Percentiles rank a stretch among this genome's conserved stretches.
Conservation (phyloP, 306 rosid genomes). For the Lagenaria siceraria region DNA sequence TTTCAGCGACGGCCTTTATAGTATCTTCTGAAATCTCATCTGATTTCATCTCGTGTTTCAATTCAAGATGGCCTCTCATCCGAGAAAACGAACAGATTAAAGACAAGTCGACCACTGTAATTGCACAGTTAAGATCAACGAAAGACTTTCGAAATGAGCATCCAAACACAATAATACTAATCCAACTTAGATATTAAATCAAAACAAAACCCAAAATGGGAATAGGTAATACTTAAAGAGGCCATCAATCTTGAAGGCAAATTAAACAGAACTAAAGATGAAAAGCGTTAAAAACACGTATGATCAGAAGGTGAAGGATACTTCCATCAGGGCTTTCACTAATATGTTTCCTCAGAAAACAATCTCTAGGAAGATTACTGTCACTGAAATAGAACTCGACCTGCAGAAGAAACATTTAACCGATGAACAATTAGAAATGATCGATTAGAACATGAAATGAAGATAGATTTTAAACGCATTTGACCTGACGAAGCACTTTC, state of each 20-base stretch:
- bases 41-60: slow-evolving; percentile 41
- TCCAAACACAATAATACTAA: background rate
- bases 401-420: slow-evolving; percentile 14
- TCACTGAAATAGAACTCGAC: slow-evolving; percentile 92
- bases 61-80: slow-evolving; percentile 58
- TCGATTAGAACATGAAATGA: background rate
- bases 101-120: slow-evolving; percentile 58
- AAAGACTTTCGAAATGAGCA: background rate
- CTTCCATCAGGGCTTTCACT: slow-evolving; percentile 62
- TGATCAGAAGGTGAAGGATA: slow-evolving; percentile 39
- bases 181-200: background rate
- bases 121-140: slow-evolving; percentile 36
- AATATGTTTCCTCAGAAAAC: slow-evolving; percentile 44
- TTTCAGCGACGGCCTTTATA: slow-evolving; percentile 60
- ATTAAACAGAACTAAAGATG: background rate
- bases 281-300: background rate
- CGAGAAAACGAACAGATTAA: slow-evolving; percentile 70
- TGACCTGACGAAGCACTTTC: slow-evolving; percentile 78
- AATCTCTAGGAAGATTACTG: slow-evolving; percentile 76
- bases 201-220: background rate
- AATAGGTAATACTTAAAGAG: background rate
- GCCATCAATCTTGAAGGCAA: background rate
- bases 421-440: background rate
- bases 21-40: slow-evolving; percentile 37
- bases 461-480: background rate